Base-by-base conservation (phyloP, 176 grass and related monocot species). In the Melocanna baccifera region DNA sequence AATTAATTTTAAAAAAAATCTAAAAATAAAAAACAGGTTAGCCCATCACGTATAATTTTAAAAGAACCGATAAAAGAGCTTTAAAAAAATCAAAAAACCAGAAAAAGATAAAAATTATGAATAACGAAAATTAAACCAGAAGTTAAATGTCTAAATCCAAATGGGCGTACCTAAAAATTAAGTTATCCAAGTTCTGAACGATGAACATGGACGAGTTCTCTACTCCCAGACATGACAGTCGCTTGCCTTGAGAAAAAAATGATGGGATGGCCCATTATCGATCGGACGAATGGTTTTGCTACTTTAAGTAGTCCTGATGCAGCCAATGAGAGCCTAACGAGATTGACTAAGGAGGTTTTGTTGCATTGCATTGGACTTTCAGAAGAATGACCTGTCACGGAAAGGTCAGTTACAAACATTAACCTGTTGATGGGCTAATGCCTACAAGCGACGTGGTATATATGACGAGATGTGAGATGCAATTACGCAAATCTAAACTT, bases 181-280 rank as follows among this genome's bases (percentile, higher is more conserved):
- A 56, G 43, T 47, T 61, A 69, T 47, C 63, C 16, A 34, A 0
- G 30, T 2, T 14, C 64, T 46, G 74, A 62, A 62, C 56, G 32
- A 53, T 25, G 45, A 41, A 62, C 56, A 43, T 64, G 19, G 45
- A 41, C 19, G 16, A 29, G 30, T 28, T 62, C 52, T 58, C 70
- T 58, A 69, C 30, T 76, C 8, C 29, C 58, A 53, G 67, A 73
- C 76, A 50, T 80, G 67, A 86, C 77, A 74, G 77, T 56, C 62
- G 53, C 45, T 84, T 67, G 71, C 14, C 48, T 50, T 28, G 61
- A 13, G 13, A 80, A 62, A 48, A 12, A 64, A 28, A 11, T 32
- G 19, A 19, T 72, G 23, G 8, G 69, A 71, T 28, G 69, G 0
- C 23, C 47, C 45, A 28, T 26, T 28, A 62, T 28, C 58, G 23